Evolutionary conservation across 106 monocot species (phyloP), one percentile per base, ranked within the genome.

Genomic region (Amphibolis antarctica): DNA sequence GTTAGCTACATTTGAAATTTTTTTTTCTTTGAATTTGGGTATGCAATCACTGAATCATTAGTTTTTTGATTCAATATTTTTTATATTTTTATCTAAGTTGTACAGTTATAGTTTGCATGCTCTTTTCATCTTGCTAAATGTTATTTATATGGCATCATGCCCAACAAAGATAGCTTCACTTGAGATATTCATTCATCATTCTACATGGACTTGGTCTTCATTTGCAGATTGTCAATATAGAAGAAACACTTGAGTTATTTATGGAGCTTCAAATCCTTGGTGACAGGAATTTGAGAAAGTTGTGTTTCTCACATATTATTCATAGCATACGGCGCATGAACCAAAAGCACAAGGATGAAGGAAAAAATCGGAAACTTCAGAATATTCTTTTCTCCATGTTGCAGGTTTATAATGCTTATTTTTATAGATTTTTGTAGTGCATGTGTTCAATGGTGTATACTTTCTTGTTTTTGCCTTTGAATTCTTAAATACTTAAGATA

Each of bases 231-330:
- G 51, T 86, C 63, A 86, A 66, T 28, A 54, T 86, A 11, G 84
- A 86, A 45, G 84, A 79, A 63, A 81, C 80, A 28, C 77, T 96
- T 19, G 84, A 79, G 20, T 63, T 96, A 47, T 96, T 96, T 76
- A 90, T 90, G 78, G 82, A 90, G 12, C 96, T 90, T 76, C 90
- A 98, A 77, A 68, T 75, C 44, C 64, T 87, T n/a, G 90, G 82
- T 47, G 87, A 98, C 43, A 80, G 78, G 24, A 60, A 68, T 15
- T 42, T 98, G 26, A 80, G 80, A 69, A 82, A 85, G 59, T 54
- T 90, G 46, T 74, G 78, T 3, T 90, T 85, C 61, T 78, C 74
- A 19, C 84, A 90, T 70, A 69, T 98, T 47, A 82, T 90, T 42
- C 86, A 86, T 13, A 86, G 44, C 51, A 90, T 90, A 27, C 74